A percentile compares a stretch with the other conserved stretches of the same genome.
Evolutionary conservation across 148 eudicot genomes (phyloP).

Genomic region (Rhododendron henanense): DNA sequence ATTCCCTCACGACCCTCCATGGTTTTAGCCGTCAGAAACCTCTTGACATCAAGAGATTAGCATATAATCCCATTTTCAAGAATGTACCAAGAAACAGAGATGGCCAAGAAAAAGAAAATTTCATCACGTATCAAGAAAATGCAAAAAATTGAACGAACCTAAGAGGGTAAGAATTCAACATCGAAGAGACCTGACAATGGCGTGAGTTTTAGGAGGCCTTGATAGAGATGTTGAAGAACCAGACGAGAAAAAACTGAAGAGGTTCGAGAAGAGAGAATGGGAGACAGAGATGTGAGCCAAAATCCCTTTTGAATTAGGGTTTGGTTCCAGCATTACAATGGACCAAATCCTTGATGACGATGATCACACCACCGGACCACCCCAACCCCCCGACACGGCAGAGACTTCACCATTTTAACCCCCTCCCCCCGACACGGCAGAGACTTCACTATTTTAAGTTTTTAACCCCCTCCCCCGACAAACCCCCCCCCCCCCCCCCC

Average conservation of each 20-base stretch:
- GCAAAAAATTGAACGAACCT: constrained; percentile 1
- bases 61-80: neutral
- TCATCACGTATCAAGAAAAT: constrained; percentile 9
- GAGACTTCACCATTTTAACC: too few species aligned
- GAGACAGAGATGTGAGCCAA: constrained; percentile 1
- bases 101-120: neutral
- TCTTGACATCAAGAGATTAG: neutral
- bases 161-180: neutral
- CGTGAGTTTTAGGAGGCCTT: neutral
- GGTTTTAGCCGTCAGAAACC: neutral
- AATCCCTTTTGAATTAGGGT: neutral
- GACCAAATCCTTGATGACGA: constrained; percentile 10
- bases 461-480: too few species aligned
- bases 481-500: too few species aligned
- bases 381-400: too few species aligned
- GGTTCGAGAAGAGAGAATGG: neutral
- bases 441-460: too few species aligned
- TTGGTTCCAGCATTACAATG: neutral
- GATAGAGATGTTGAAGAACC: neutral
- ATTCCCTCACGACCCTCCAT: constrained; percentile 25
- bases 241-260: neutral
- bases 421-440: too few species aligned
- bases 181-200: neutral
- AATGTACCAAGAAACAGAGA: constrained; percentile 10
- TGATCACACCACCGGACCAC: neutral